These are phyloP conservation scores for Rhizophora mangle DNA, from an alignment of 345 rosid species.

Conservation along the genomic window DNA sequence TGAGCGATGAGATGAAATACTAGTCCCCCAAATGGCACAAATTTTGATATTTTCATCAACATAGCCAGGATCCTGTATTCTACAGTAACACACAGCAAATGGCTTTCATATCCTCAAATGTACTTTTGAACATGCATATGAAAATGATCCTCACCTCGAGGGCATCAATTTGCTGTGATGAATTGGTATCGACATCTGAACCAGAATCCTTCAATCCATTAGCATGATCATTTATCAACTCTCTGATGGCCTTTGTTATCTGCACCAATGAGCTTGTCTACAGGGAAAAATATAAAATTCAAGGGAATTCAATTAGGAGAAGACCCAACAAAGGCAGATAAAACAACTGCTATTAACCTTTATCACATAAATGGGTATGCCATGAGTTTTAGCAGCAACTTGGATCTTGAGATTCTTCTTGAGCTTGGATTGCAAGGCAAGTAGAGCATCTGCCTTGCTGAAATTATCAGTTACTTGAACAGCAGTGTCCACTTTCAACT, in stretches of 20 bases:
- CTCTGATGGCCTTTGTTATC: slow-evolving; percentile 60
- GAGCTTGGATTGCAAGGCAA: slow-evolving; percentile 76
- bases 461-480: slow-evolving; percentile 62
- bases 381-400: slow-evolving; percentile 62
- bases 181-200: slow-evolving; percentile 45
- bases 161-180: slow-evolving; percentile 69
- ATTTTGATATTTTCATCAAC: too few relatives aligned
- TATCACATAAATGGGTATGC: slow-evolving; percentile 65
- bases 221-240: slow-evolving; percentile 47
- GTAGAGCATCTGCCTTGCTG: slow-evolving; percentile 77
- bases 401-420: slow-evolving; percentile 77
- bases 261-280: slow-evolving; percentile 80
- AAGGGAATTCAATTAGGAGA: background rate
- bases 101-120: too few relatives aligned
- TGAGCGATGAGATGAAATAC: too few relatives aligned
- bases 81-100: too few relatives aligned
- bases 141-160: slow-evolving; percentile 50
- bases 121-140: too few relatives aligned
- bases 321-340: background rate
- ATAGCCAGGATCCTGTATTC: too few relatives aligned
- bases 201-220: slow-evolving; percentile 46
- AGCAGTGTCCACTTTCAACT: slow-evolving; percentile 50
- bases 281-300: slow-evolving; percentile 22
- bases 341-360: slow-evolving; percentile 43
- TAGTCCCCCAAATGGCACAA: too few relatives aligned